phyloP scores from a whole-genome alignment of 2,329 filamentous ascomycete species.

The Microsporum ferrugineum region DNA sequence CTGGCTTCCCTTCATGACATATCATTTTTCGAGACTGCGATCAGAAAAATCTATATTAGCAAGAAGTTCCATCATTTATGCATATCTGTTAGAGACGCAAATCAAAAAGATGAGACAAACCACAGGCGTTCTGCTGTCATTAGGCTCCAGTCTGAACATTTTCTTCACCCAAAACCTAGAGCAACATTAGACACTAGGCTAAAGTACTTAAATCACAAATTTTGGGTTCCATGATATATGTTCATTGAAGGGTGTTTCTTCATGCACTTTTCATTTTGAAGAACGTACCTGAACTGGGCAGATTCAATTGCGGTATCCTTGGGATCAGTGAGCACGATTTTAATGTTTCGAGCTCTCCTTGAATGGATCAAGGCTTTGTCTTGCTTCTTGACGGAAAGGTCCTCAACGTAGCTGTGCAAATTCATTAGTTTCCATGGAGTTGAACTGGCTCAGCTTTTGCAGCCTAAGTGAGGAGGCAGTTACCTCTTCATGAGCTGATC shows the following conservation, averaged over 20 bases:
- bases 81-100: neutral
- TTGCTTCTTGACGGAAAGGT: conserved; percentile 41
- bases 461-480: neutral
- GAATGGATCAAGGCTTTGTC: conserved; percentile 43
- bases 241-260: neutral
- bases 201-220: neutral
- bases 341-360: conserved; percentile 38
- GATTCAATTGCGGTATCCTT: conserved; percentile 42
- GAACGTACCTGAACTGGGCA: conserved; percentile 38
- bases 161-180: conserved; percentile 43
- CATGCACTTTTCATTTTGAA: neutral
- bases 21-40: conserved; percentile 33
- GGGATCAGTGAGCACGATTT: conserved; percentile 36
- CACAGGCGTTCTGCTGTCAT: conserved; percentile 28
- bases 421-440: neutral
- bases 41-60: conserved; percentile 1
- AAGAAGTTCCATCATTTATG: neutral
- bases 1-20: conserved; percentile 42
- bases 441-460: neutral
- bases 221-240: conserved; percentile 2
- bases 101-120: conserved; percentile 21
- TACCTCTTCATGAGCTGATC: conserved; percentile 38
- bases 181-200: conserved; percentile 2
- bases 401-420: conserved; percentile 36
- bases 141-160: conserved; percentile 39